Base-by-base conservation (phyloP, 2,329 filamentous ascomycete genomes). In the Xylaria polymorpha region DNA sequence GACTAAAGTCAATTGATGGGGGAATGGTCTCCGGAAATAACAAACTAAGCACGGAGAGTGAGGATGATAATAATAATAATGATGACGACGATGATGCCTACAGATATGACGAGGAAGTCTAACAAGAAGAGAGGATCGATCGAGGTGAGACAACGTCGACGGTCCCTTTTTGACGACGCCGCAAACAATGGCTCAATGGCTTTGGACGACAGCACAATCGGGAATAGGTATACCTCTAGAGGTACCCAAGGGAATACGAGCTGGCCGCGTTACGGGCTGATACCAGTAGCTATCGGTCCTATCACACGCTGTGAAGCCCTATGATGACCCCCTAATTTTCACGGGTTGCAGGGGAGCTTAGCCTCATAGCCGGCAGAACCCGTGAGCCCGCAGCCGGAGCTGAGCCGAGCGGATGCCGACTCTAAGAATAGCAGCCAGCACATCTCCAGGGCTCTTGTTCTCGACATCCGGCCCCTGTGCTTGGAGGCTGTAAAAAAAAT, bases 261-360 rank as follows among this genome's bases (percentile, higher is more conserved):
- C 37, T 56, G 48, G 64, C 41, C 48, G 55, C 9, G 37, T 59
- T 41, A 56, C 18, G 37, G 60, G 35, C 46, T 20, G 56, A 39
- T 35, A 7, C 41, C 53, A 57, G 53, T 25, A 18, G 50, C n/a
- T 35, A 29, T 39, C 50, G 41, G 37, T 46, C 41, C 55, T 55
- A 53, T 53, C 55, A 51, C 12, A 51, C 37, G 20, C 50, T 32
- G n/a, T 32, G 37, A 25, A 32, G 25, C 25, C 25, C 25, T 29
- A 4, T 29, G 25, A 4, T 29, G 25, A 2, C 50, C 50, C 55
- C 43, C 56, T 44, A 41, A 53, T 41, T 37, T 35, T 50, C 39
- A 56, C 39, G 66, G 41, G 60, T 14, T 62, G 46, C 58, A 66
- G 67, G 63, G 58, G 53, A 67, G 56, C 68, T 67, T 70, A 70